phyloP scores from a whole-genome alignment of 2,329 filamentous ascomycete species.

The Blumeria graminis region DNA sequence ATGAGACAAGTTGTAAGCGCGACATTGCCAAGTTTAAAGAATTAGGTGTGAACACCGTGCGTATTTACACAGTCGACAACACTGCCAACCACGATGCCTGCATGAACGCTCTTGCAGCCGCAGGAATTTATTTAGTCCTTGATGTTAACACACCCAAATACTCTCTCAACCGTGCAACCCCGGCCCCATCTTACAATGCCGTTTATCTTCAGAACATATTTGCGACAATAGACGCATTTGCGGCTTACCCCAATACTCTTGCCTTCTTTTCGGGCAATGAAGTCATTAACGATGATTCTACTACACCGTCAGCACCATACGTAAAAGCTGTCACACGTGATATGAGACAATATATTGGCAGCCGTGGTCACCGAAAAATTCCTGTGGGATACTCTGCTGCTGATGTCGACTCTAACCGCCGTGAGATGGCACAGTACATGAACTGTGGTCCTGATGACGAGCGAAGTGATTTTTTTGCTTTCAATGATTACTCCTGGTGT shows the following conservation, averaged over 20 bases:
- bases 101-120: constrained; percentile 40
- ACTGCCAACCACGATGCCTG: constrained; percentile 41
- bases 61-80: constrained; percentile 53
- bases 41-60: constrained; percentile 46
- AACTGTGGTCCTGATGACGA: constrained; percentile 45
- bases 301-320: constrained; percentile 27
- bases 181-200: constrained; percentile 39
- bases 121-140: constrained; percentile 49
- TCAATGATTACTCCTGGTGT: constrained; percentile 45
- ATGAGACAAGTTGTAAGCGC: constrained; percentile 32
- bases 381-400: constrained; percentile 37
- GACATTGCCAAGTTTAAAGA: constrained; percentile 43
- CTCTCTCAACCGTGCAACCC: constrained; percentile 38
- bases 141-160: constrained; percentile 49
- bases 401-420: constrained; percentile 43
- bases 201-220: constrained; percentile 49
- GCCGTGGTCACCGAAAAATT: constrained; percentile 23
- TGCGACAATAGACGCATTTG: constrained; percentile 43
- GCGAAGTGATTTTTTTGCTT: constrained; percentile 41
- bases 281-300: constrained; percentile 29
- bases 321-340: constrained; percentile 34
- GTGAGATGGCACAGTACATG: constrained; percentile 46
- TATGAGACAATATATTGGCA: constrained; percentile 27
- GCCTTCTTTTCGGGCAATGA: constrained; percentile 38
- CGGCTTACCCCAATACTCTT: constrained; percentile 41